Conservation (phyloP, 192 early-diverging fungal genomes). For the Coemansia sp. region DNA sequence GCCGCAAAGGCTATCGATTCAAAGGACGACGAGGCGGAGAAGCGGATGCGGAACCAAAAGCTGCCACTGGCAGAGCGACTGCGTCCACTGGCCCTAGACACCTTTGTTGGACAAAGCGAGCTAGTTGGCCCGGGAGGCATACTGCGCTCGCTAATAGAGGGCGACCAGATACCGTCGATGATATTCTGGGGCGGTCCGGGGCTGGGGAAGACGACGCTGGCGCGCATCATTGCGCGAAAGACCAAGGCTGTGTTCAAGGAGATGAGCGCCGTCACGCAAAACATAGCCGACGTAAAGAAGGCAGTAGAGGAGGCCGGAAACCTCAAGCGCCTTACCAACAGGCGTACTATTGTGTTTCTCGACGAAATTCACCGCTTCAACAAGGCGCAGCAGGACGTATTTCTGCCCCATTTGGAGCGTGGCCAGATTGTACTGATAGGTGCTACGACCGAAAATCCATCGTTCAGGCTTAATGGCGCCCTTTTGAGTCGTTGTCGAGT, state of each 20-base stretch:
- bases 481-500: conserved; percentile 81
- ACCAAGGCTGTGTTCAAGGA: conserved; percentile 48
- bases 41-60: conserved; percentile 21
- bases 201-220: conserved; percentile 66
- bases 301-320: conserved; percentile 72
- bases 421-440: conserved; percentile 72
- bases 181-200: conserved; percentile 78
- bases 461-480: conserved; percentile 82
- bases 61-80: conserved; percentile 52
- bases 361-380: conserved; percentile 94
- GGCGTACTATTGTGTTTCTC: conserved; percentile 76
- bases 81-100: conserved; percentile 57
- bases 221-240: conserved; percentile 59
- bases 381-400: conserved; percentile 87
- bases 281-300: conserved; percentile 65
- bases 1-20: neutral
- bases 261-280: conserved; percentile 62
- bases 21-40: conserved; percentile 5
- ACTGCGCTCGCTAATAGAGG: conserved; percentile 66
- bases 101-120: conserved; percentile 75
- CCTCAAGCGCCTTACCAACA: conserved; percentile 57
- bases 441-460: conserved; percentile 84
- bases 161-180: conserved; percentile 72
- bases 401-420: conserved; percentile 78
- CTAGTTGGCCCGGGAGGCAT: conserved; percentile 69